Evolutionary conservation across 306 rosid species (phyloP).

Genomic region (Dalbergia cochinchinensis): DNA sequence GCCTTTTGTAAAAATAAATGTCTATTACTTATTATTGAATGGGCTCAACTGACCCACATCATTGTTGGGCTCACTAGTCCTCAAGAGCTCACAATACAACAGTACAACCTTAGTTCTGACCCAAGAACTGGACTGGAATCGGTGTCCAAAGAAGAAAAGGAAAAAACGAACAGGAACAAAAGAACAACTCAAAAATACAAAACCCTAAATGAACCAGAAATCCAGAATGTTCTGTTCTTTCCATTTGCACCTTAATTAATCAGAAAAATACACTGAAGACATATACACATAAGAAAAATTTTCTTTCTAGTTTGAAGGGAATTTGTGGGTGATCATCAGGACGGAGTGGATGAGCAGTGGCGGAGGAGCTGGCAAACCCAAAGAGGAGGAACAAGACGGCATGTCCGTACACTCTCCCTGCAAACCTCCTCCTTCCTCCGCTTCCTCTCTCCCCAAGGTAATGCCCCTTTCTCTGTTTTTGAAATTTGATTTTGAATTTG

Average conservation of each 20-base stretch:
- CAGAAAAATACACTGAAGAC: background rate
- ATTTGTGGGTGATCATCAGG: background rate
- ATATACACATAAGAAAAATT: background rate
- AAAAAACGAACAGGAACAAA: background rate
- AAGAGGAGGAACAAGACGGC: constrained; percentile 96
- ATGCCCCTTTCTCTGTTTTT: constrained; percentile 30
- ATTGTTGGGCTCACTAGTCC: background rate
- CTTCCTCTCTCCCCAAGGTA: constrained; percentile 91
- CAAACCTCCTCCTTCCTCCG: constrained; percentile 96
- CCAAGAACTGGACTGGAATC: background rate
- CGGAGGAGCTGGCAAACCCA: constrained; percentile 64
- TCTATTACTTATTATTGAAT: background rate
- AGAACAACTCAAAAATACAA: constrained; percentile 24
- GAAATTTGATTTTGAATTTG: background rate
- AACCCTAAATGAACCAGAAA: constrained; percentile 57
- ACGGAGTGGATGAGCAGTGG: constrained; percentile 62
- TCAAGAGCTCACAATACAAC: too few relatives aligned
- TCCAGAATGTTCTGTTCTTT: constrained; percentile 3
- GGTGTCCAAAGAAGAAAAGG: too few relatives aligned
- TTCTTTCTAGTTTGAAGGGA: background rate
- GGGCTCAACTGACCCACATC: background rate
- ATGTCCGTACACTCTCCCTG: constrained; percentile 97
- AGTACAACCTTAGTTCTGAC: background rate
- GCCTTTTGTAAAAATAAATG: too few relatives aligned
- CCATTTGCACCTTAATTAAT: constrained; percentile 10